Conservation (phyloP, 176 grass and related monocot species). For the Eleusine indica region DNA sequence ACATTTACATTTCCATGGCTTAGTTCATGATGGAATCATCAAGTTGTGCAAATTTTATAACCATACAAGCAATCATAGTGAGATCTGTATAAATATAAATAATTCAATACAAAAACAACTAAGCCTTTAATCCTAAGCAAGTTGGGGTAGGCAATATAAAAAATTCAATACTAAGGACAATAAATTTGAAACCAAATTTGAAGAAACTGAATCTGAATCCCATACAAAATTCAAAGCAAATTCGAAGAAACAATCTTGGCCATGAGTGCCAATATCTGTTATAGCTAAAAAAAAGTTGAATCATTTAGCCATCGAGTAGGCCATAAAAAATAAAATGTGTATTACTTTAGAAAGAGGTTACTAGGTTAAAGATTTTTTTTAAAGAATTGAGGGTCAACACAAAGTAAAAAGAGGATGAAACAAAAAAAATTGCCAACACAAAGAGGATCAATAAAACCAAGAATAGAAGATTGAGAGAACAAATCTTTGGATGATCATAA, state of each 20-base stretch:
- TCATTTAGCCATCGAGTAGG: background rate
- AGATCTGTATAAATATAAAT: conserved; percentile 4
- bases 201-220: background rate
- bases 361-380: background rate
- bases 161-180: background rate
- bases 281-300: conserved; percentile 22
- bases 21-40: conserved; percentile 21
- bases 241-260: no score
- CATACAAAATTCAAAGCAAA: no score
- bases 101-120: background rate
- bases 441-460: background rate
- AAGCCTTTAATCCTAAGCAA: no score
- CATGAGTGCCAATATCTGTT: background rate
- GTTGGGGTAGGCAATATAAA: no score
- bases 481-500: background rate
- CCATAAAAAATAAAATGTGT: background rate
- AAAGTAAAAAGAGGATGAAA: background rate
- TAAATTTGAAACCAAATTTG: background rate
- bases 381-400: background rate
- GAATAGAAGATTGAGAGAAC: background rate
- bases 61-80: conserved; percentile 7
- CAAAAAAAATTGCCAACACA: background rate
- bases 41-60: conserved; percentile 6
- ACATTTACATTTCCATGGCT: background rate
- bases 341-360: background rate